phyloP scores from a whole-genome alignment of 805 yeast species.

The Schizosaccharomyces cryophilus region DNA sequence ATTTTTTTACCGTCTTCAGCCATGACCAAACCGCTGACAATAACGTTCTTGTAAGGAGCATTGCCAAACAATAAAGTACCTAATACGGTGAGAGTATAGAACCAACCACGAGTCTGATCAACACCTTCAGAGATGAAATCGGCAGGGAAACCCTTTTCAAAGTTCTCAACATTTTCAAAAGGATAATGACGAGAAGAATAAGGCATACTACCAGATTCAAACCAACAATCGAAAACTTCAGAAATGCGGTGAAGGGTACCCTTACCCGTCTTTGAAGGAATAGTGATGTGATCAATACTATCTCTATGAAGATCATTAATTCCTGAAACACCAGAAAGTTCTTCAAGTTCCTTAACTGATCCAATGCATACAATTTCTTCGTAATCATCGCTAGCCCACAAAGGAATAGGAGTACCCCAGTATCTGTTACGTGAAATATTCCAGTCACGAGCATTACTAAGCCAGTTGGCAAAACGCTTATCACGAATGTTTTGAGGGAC shows the following conservation, averaged over 20 bases:
- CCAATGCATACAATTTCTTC: constrained; percentile 87
- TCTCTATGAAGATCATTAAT: constrained; percentile 90
- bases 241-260: constrained; percentile 74
- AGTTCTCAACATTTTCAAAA: constrained; percentile 56
- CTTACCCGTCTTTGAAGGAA: constrained; percentile 76
- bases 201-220: constrained; percentile 98
- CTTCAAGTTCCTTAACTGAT: constrained; percentile 62
- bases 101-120: constrained; percentile 99
- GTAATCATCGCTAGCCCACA: constrained; percentile 87
- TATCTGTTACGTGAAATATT: constrained; percentile 92
- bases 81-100: constrained; percentile 80
- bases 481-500: constrained; percentile 79
- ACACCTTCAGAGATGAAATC: constrained; percentile 95
- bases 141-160: constrained; percentile 68
- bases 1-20: constrained; percentile 97
- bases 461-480: constrained; percentile 93
- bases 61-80: constrained; percentile 84
- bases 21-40: constrained; percentile 85
- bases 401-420: constrained; percentile 98
- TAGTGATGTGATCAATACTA: constrained; percentile 67
- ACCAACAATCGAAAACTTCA: constrained; percentile 99
- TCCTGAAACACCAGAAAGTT: constrained; percentile 56
- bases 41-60: constrained; percentile 85
- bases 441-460: constrained; percentile 98
- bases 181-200: constrained; percentile 94